Conservation (phyloP, 1,284 basidiomycete species). For the Cryptococcus sp. region DNA sequence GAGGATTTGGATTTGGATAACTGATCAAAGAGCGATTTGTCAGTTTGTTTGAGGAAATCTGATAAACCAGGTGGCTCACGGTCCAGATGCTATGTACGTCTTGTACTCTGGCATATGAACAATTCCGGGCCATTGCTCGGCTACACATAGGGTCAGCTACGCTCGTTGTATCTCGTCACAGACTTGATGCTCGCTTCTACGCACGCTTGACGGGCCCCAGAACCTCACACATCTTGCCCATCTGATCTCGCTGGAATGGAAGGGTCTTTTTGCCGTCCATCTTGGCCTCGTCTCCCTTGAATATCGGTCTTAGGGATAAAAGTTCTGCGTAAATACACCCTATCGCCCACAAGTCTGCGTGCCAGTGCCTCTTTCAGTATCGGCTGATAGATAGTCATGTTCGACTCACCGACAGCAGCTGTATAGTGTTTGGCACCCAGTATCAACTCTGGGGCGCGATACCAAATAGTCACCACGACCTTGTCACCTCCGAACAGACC, state of each 20-base stretch:
- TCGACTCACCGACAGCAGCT: constrained; percentile 70
- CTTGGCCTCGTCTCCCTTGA: constrained; percentile 99
- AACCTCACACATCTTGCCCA: constrained; percentile 92
- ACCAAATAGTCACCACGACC: constrained; percentile 99
- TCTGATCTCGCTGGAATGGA: constrained; percentile 92
- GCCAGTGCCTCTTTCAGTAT: background rate
- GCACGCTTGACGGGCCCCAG: constrained; percentile 83
- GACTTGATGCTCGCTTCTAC: constrained; percentile 22
- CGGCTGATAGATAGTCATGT: background rate
- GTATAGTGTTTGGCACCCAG: constrained; percentile 96
- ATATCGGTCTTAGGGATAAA: constrained; percentile 89
- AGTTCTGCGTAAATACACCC: constrained; percentile 97
- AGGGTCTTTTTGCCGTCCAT: constrained; percentile 79
- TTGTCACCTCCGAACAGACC: constrained; percentile 79
- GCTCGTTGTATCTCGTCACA: background rate
- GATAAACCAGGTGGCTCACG: constrained; percentile 55
- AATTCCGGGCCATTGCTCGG: constrained; percentile 86
- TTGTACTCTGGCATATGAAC: constrained; percentile 83
- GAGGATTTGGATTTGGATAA: constrained; percentile 18
- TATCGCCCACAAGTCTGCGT: constrained; percentile 83
- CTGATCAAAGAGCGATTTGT: background rate
- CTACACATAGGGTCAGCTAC: constrained; percentile 8
- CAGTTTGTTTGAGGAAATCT: background rate
- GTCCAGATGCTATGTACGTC: constrained; percentile 77
- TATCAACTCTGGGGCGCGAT: constrained; percentile 91